These are phyloP conservation scores for Conticribra guillardii DNA, from an alignment of 108 stramenopile genomes.

Conservation along the genomic window DNA sequence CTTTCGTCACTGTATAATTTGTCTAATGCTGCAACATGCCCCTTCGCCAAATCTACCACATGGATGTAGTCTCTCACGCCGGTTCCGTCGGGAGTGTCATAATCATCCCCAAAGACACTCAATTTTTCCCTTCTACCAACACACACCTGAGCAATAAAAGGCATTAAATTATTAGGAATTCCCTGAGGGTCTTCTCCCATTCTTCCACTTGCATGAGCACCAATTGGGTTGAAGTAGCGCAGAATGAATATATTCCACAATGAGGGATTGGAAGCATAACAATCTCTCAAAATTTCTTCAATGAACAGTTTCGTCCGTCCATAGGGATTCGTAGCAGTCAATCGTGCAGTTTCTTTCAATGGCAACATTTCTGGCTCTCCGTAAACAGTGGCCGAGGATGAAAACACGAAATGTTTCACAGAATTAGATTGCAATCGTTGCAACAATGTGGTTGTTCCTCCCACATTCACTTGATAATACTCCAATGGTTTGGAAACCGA, in stretches of 20 bases:
- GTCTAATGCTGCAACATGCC: slow-evolving; percentile 94
- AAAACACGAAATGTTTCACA: slow-evolving; percentile 92
- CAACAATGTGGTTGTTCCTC: slow-evolving; percentile 88
- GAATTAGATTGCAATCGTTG: slow-evolving; percentile 45
- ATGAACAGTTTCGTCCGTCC: slow-evolving; percentile 98
- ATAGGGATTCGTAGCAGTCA: slow-evolving; percentile 95
- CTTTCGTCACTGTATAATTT: slow-evolving; percentile 68
- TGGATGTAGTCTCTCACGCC: slow-evolving; percentile 99
- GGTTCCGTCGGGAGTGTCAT: slow-evolving; percentile 98
- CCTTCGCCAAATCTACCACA: slow-evolving; percentile 97
- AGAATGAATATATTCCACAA: slow-evolving; percentile 87
- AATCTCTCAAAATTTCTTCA: slow-evolving; percentile 97
- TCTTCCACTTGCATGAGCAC: slow-evolving; percentile 94
- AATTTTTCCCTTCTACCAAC: slow-evolving; percentile 94
- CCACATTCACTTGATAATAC: slow-evolving; percentile 98
- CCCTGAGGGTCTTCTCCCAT: slow-evolving; percentile 98
- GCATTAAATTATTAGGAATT: slow-evolving; percentile 96
- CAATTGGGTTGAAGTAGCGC: slow-evolving; percentile 99
- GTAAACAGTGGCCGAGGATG: slow-evolving; percentile 98
- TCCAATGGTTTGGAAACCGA: slow-evolving; percentile 85
- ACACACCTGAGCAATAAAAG: slow-evolving; percentile 91
- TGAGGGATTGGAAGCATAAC: slow-evolving; percentile 58
- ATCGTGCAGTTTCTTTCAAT: slow-evolving; percentile 74
- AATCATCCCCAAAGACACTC: slow-evolving; percentile 96
- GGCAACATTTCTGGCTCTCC: slow-evolving; percentile 94